Percentiles rank a stretch among this genome's conserved stretches.
Evolutionary conservation across 148 eudicot genomes (phyloP).

Genomic region (Selenicereus undatus): DNA sequence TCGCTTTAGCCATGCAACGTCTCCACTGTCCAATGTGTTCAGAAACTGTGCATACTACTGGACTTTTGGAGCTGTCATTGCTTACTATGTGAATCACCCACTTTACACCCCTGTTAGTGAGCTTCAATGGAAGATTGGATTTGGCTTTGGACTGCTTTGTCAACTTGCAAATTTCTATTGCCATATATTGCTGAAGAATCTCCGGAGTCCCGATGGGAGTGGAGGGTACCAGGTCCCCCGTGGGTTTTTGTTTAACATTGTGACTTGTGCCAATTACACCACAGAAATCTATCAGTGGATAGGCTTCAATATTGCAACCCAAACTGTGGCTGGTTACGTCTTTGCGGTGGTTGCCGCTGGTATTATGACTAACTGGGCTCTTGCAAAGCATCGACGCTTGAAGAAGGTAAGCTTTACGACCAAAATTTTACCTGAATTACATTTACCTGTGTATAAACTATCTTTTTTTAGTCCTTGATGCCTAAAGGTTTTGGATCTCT

Average conservation of each 20-base stretch:
- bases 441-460: not conserved
- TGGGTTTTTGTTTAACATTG: constrained; percentile 94
- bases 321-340: constrained; percentile 85
- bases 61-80: constrained; percentile 87
- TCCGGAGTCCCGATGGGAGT: constrained; percentile 51
- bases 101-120: constrained; percentile 85
- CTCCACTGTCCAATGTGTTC: constrained; percentile 88
- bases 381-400: constrained; percentile 88
- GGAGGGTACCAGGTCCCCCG: constrained; percentile 90
- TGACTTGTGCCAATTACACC: constrained; percentile 96
- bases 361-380: constrained; percentile 98
- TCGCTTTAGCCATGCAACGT: constrained; percentile 97
- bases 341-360: constrained; percentile 77
- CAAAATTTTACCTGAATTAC: not conserved
- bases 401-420: constrained; percentile 53
- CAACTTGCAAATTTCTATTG: constrained; percentile 88
- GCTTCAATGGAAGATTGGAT: constrained; percentile 90
- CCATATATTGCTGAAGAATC: constrained; percentile 85
- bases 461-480: not conserved
- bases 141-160: constrained; percentile 74
- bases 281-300: constrained; percentile 98
- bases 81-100: constrained; percentile 89
- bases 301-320: constrained; percentile 97
- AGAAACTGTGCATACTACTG: constrained; percentile 91
- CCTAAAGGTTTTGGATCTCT: not conserved